phyloP scores from a whole-genome alignment of 257 asterid species.

The Solanum raphanifolium region DNA sequence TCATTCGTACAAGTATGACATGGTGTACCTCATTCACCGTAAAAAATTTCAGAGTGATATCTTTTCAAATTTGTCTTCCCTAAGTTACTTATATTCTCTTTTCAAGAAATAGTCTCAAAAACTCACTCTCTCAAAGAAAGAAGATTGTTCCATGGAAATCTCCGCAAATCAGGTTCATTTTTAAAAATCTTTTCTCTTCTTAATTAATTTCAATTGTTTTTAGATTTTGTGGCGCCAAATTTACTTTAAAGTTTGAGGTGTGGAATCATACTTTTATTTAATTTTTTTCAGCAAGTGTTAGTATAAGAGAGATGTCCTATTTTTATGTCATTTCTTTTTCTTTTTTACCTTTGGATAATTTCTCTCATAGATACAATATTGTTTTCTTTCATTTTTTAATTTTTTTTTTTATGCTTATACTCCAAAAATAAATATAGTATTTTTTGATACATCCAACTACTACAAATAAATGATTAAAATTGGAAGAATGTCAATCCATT shows the following conservation, averaged over 20 bases:
- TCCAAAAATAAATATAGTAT: background rate
- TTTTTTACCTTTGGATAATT: background rate
- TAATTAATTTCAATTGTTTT: too few species aligned
- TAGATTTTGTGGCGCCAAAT: background rate
- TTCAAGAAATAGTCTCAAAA: too few species aligned
- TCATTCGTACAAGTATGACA: too few species aligned
- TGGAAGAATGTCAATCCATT: too few species aligned
- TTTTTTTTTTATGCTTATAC: background rate
- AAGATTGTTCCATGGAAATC: background rate
- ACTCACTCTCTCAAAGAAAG: background rate
- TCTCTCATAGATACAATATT: background rate
- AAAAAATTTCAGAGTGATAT: too few species aligned
- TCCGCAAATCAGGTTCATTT: background rate
- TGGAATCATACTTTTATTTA: too few species aligned
- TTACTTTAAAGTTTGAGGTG: background rate
- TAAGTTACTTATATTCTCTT: too few species aligned
- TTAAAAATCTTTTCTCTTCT: too few species aligned
- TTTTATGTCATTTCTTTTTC: background rate
- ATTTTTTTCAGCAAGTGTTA: too few species aligned
- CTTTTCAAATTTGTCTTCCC: too few species aligned
- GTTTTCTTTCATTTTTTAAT: background rate
- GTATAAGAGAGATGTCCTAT: background rate
- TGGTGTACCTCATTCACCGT: too few species aligned
- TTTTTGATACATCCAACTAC: background rate
- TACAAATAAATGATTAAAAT: too few species aligned